These are phyloP conservation scores for Tremella yokohamensis DNA, from an alignment of 768 basidiomycete species.

Conservation along the genomic window DNA sequence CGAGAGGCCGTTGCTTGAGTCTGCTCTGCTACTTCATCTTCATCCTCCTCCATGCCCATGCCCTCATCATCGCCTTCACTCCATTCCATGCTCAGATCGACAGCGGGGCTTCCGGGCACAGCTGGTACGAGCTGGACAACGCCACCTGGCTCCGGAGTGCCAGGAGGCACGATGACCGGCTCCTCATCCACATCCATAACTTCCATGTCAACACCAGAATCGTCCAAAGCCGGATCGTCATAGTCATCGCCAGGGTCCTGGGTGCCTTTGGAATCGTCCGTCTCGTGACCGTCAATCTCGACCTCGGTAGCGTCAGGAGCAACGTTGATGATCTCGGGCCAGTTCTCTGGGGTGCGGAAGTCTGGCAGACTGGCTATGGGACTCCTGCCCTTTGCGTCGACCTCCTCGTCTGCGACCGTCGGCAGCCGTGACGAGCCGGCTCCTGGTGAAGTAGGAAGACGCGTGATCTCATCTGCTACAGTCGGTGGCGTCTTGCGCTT, in stretches of 20 bases:
- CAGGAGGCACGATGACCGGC: slow-evolving; percentile 9
- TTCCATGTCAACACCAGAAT: slow-evolving; percentile 17
- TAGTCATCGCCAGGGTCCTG: slow-evolving; percentile 16
- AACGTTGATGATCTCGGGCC: slow-evolving; percentile 44
- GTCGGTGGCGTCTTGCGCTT: slow-evolving; percentile 2
- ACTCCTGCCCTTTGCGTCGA: neutral
- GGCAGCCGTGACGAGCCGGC: slow-evolving; percentile 11
- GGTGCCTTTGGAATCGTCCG: slow-evolving; percentile 10
- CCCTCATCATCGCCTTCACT: slow-evolving; percentile 70
- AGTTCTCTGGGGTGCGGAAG: slow-evolving; percentile 30
- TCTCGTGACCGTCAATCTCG: slow-evolving; percentile 5
- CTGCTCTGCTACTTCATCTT: slow-evolving; percentile 34
- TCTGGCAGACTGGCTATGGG: slow-evolving; percentile 24
- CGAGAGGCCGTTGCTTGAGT: slow-evolving; percentile 23
- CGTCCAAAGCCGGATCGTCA: slow-evolving; percentile 18
- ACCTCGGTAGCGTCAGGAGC: slow-evolving; percentile 9
- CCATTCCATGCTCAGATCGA: slow-evolving; percentile 59
- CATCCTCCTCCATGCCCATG: slow-evolving; percentile 49
- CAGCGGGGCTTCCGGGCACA: slow-evolving; percentile 6
- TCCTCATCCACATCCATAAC: slow-evolving; percentile 5
- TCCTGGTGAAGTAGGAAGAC: neutral
- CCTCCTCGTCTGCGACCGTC: neutral
- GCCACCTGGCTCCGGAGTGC: slow-evolving; percentile 6
- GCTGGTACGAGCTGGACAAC: slow-evolving; percentile 6
- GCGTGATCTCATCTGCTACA: neutral